Evolutionary conservation across 2,329 filamentous ascomycete genomes (phyloP).

Genomic region (Hymenoscyphus repandus): DNA sequence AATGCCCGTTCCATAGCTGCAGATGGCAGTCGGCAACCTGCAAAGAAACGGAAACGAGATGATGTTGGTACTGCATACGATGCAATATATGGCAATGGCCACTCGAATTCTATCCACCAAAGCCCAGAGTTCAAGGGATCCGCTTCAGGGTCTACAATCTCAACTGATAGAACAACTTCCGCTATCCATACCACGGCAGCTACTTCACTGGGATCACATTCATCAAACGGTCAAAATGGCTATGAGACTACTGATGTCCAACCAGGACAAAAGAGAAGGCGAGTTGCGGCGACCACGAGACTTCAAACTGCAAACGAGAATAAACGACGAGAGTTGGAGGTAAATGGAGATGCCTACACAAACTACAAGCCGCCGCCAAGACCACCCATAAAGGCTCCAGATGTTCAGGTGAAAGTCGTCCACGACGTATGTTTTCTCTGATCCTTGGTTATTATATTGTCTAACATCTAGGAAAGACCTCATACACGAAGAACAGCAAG

Average conservation of each 20-base stretch:
- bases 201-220: constrained; percentile 71
- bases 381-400: constrained; percentile 83
- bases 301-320: constrained; percentile 79
- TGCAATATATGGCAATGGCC: constrained; percentile 62
- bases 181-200: constrained; percentile 79
- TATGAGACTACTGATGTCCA: constrained; percentile 63
- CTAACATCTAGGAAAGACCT: constrained; percentile 28
- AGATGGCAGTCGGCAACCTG: constrained; percentile 57
- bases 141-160: constrained; percentile 65
- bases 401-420: constrained; percentile 61
- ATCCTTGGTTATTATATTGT: not conserved
- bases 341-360: constrained; percentile 63
- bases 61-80: constrained; percentile 55
- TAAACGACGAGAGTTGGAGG: constrained; percentile 70
- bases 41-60: constrained; percentile 60
- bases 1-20: constrained; percentile 25
- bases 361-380: constrained; percentile 83
- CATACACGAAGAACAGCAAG: constrained; percentile 57
- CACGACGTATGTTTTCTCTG: constrained; percentile 50
- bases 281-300: constrained; percentile 55
- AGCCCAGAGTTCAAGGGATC: constrained; percentile 64
- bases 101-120: constrained; percentile 66
- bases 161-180: constrained; percentile 79
- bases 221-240: constrained; percentile 52
- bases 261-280: constrained; percentile 84